Base-by-base conservation (phyloP, 306 rosid genomes). In the Luffa aegyptiaca region DNA sequence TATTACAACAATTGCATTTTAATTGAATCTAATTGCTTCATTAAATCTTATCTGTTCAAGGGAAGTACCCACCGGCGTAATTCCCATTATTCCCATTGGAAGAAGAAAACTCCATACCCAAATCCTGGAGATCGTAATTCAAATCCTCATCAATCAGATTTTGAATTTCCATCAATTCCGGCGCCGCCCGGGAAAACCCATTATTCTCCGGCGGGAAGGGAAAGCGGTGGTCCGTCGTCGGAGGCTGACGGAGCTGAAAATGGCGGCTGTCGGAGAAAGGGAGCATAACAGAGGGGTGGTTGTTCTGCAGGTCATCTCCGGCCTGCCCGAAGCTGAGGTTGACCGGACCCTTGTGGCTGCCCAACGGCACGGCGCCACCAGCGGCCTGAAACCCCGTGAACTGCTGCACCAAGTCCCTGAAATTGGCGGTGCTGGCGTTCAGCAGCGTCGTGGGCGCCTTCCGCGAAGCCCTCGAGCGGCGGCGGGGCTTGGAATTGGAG, bases 401-500 rank as follows among this genome's bases (percentile, higher is more conserved):
- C 57, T 93, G 96, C 20, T 93, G 97, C 21, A 93, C 97, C 20
- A 93, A 65, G n/a, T 90, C 90, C 81, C 94, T 86, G 31, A 93
- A 93, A 81, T 91, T 91, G 58, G 82, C 81, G 75, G 96, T 79
- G 64, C 85, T 88, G 70, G 97, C 97, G 37, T 83, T 93, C 33
- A 93, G 92, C 44, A 85, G 91, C 9, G 93, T 91, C 36, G 88
- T 87, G 26, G 96, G 94, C 5, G 90, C 90, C 73, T 79, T 93
- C 76, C 87, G 90, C 36, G 96, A 88, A 57, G 91, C 90, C 75
- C 94, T 82, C 13, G 93, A 91, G 72, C 94, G 84, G 42, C 90
- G 85, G 6, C 83, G 78, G 3, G 84, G 77, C 37, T 53, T 83
- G 21, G 85, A 85, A 55, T 80, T 85, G 44, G 91, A 90, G 8